Evolutionary conservation across 306 rosid genomes (phyloP).

Genomic region (Malus asiatica): DNA sequence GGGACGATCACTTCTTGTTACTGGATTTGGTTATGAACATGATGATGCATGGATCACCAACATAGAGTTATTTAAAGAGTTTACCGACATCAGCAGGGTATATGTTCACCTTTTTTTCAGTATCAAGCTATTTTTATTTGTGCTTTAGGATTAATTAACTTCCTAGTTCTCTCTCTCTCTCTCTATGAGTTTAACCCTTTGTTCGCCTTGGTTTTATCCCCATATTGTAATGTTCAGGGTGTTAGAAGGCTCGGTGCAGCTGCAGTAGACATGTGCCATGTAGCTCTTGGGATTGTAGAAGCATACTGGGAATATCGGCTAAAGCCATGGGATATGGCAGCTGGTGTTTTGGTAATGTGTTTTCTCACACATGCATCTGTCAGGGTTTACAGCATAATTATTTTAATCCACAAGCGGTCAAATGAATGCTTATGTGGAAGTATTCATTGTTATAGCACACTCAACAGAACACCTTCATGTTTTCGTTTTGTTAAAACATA

Average conservation of each 20-base stretch:
- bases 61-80: slow-evolving; percentile 76
- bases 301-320: slow-evolving; percentile 98
- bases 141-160: neutral
- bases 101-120: slow-evolving; percentile 2
- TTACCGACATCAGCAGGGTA: slow-evolving; percentile 97
- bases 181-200: neutral
- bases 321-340: slow-evolving; percentile 99
- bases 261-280: slow-evolving; percentile 97
- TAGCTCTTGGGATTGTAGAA: slow-evolving; percentile 90
- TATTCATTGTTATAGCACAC: too few species aligned
- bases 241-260: slow-evolving; percentile 99
- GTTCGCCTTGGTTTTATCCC: neutral
- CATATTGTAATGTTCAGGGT: slow-evolving; percentile 46
- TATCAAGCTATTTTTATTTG: neutral
- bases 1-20: slow-evolving; percentile 81
- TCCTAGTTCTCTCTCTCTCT: neutral
- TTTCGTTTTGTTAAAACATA: neutral
- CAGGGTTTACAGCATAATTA: neutral
- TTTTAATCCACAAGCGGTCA: too few species aligned
- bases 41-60: slow-evolving; percentile 93
- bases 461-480: neutral
- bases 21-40: slow-evolving; percentile 96
- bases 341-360: slow-evolving; percentile 76
- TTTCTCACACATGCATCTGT: slow-evolving; percentile 8
- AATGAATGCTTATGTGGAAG: too few species aligned